Percentiles rank a stretch among this genome's conserved stretches.
Conservation (phyloP, 2,329 filamentous ascomycete species). For the Fusarium tupiense region DNA sequence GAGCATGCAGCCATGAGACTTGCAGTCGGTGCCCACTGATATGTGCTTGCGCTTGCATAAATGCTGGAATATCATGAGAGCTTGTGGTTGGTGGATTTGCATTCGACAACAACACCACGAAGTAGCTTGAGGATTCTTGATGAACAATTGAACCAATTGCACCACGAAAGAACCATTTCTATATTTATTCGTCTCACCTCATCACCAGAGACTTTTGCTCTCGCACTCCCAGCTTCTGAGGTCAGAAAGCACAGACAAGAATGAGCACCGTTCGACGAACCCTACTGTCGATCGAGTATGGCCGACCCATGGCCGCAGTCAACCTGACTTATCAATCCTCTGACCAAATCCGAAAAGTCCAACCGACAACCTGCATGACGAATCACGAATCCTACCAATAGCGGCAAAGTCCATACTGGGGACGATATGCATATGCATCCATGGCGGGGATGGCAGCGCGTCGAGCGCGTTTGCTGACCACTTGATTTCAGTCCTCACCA, state of each 20-base stretch:
- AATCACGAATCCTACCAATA: constrained; percentile 32
- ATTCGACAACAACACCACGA: neutral
- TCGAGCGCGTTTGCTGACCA: constrained; percentile 39
- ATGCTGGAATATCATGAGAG: neutral
- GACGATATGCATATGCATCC: constrained; percentile 28
- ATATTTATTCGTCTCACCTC: neutral
- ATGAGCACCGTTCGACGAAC: constrained; percentile 18
- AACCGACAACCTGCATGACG: constrained; percentile 24
- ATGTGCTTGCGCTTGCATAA: neutral
- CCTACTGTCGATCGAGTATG: constrained; percentile 40
- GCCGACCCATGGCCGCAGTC: constrained; percentile 7
- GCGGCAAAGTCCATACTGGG: constrained; percentile 15
- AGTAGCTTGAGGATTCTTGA: neutral
- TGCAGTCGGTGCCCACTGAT: neutral
- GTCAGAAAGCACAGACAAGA: constrained; percentile 21
- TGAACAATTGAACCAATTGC: neutral
- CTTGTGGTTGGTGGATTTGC: neutral
- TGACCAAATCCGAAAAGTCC: constrained; percentile 14
- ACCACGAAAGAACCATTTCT: neutral
- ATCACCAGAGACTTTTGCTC: neutral
- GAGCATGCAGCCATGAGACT: neutral
- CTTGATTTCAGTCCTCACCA: constrained; percentile 22
- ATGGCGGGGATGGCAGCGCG: constrained; percentile 34
- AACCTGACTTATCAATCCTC: constrained; percentile 13
- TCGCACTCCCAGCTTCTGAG: neutral